Base-by-base conservation (phyloP, 2,329 filamentous ascomycete species). In the Hypoxylon rubiginosum region DNA sequence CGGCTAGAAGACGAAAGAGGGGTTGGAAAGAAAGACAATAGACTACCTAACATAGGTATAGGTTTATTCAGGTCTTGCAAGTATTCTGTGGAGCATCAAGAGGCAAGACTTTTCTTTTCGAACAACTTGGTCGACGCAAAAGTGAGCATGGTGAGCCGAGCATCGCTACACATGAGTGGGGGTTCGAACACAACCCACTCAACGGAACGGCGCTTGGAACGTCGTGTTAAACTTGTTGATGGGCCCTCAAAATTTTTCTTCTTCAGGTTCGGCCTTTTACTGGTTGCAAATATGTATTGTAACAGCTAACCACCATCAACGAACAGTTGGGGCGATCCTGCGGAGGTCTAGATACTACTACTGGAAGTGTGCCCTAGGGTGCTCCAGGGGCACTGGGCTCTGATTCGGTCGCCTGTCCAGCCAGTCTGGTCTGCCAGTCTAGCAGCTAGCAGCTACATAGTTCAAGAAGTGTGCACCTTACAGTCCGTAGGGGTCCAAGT, bases 351-450 rank as follows among this genome's bases (percentile, higher is more conserved):
- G 39, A 41, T 41, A 17, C 17, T 43, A 17, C 17, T 43, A 21
- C 39, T 43, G 17, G 39, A 21, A 21, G 17, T 53, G 4, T 48
- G 21, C 21, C 2, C 45, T 52, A 32, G 41, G 60, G 36, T 46
- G 11, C 7, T 57, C 54, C 19, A 41, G 50, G 26, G 48, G 61
- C 64, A 49, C 62, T 43, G 30, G 19, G 50, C 48, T 65, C 48
- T 62, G 61, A 67, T 69, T 69, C 51, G 67, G 58, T 67, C 64
- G 64, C 58, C 58, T 62, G 63, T 55, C 58, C 21, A 65, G 62
- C 54, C 51, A 55, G 51, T 30, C 30, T 24, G 21, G 21, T 24
- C 21, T 24, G 21, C 21, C 21, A 2, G 21, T 24, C 21, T 24
- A 24, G 21, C 21, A 24, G 21, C 21, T 26, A 21, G 9, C 5